Percentiles rank a stretch among this genome's conserved stretches.
phyloP scores from a whole-genome alignment of 1,284 basidiomycete species.

The Phellinidium pouzarii region DNA sequence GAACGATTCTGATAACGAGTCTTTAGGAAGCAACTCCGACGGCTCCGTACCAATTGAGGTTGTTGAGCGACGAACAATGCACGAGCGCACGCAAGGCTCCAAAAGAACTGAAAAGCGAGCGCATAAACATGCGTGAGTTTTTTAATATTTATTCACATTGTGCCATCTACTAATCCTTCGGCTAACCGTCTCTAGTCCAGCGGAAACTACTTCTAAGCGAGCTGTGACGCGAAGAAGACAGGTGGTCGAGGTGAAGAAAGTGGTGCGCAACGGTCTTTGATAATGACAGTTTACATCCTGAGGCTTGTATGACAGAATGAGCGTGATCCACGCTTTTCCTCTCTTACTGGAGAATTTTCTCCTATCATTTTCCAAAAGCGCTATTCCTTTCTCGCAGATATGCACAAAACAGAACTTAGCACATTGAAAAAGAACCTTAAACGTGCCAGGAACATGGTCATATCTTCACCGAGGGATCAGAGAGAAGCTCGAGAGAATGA shows the following conservation, averaged over 20 bases:
- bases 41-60: constrained; percentile 22
- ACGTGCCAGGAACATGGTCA: constrained; percentile 62
- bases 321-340: constrained; percentile 87
- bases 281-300: not conserved
- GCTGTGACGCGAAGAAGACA: constrained; percentile 75
- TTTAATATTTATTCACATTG: not conserved
- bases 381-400: constrained; percentile 73
- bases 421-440: constrained; percentile 63
- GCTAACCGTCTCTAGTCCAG: constrained; percentile 49
- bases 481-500: constrained; percentile 65
- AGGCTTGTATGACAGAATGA: constrained; percentile 43
- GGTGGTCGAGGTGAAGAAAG: constrained; percentile 67
- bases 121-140: constrained; percentile 84
- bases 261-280: constrained; percentile 38
- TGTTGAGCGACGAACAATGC: constrained; percentile 22
- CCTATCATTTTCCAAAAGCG: constrained; percentile 63
- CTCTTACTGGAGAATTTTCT: constrained; percentile 68
- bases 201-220: constrained; percentile 79
- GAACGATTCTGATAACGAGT: constrained; percentile 27
- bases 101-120: constrained; percentile 51
- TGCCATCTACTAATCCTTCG: constrained; percentile 7
- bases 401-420: constrained; percentile 63
- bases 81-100: constrained; percentile 30
- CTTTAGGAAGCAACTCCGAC: constrained; percentile 28
- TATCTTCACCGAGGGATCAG: constrained; percentile 57